Conservation (phyloP, 495 filamentous ascomycete genomes). For the Podospora pseudopauciseta region DNA sequence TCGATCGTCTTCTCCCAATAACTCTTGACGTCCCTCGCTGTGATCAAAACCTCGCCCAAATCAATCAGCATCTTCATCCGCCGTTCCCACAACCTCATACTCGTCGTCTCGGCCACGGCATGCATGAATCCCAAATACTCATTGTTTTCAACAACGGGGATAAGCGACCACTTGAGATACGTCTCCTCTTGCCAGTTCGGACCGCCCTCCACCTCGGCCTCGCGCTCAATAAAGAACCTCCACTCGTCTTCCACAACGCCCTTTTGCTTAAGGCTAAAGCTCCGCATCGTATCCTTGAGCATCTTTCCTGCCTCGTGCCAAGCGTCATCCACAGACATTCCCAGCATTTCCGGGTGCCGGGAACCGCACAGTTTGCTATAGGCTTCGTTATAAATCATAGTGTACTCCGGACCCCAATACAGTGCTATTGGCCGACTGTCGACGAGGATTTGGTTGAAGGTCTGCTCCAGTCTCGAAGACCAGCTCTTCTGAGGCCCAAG, state of each 20-base stretch:
- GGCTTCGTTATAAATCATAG: constrained; percentile 45
- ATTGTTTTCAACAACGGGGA: constrained; percentile 53
- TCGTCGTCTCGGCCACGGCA: constrained; percentile 34
- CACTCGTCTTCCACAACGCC: constrained; percentile 37
- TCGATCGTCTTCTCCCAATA: constrained; percentile 35
- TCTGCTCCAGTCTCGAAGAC: constrained; percentile 53
- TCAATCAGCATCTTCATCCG: constrained; percentile 40
- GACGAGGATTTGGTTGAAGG: constrained; percentile 59
- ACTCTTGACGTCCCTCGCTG: constrained; percentile 32
- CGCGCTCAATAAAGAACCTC: constrained; percentile 45
- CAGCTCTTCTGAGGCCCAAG: constrained; percentile 59
- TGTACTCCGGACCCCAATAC: constrained; percentile 46
- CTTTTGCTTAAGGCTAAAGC: constrained; percentile 22
- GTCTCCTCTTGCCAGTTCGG: constrained; percentile 55
- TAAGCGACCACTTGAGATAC: constrained; percentile 60
- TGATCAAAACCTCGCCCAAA: constrained; percentile 33
- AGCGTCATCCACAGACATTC: constrained; percentile 35
- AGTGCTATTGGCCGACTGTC: constrained; percentile 60
- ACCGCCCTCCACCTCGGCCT: constrained; percentile 32
- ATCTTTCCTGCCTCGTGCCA: constrained; percentile 35
- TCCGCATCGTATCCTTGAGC: constrained; percentile 33
- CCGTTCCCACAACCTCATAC: constrained; percentile 37
- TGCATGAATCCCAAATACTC: constrained; percentile 44
- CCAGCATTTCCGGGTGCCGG: constrained; percentile 38
- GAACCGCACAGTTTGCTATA: constrained; percentile 39